These are phyloP conservation scores for Sphagnurus paluster DNA, from an alignment of 1,284 basidiomycete genomes.

Conservation along the genomic window DNA sequence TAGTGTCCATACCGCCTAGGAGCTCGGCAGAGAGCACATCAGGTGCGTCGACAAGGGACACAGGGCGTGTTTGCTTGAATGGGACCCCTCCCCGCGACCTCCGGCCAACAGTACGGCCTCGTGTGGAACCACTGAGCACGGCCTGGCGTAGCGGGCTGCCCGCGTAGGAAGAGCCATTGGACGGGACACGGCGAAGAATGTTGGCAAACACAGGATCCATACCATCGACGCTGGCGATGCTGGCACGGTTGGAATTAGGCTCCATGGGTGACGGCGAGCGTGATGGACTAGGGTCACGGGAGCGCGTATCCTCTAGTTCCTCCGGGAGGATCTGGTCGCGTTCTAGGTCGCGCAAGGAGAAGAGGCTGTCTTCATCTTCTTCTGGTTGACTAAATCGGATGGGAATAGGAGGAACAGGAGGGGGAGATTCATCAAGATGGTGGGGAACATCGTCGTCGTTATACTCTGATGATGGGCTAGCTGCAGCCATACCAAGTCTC, in stretches of 20 bases:
- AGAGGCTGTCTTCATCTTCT: slow-evolving; percentile 44
- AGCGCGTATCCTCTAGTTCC: slow-evolving; percentile 33
- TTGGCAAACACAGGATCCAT: slow-evolving; percentile 86
- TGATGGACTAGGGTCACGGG: slow-evolving; percentile 23
- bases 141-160: slow-evolving; percentile 59
- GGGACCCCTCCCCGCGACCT: slow-evolving; percentile 62
- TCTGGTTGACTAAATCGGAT: slow-evolving; percentile 43
- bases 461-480: slow-evolving; percentile 53
- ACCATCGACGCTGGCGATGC: slow-evolving; percentile 74
- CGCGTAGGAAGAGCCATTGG: slow-evolving; percentile 51
- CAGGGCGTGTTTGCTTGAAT: slow-evolving; percentile 64
- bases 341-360: slow-evolving; percentile 24
- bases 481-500: slow-evolving; percentile 58
- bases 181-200: slow-evolving; percentile 61
- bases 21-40: slow-evolving; percentile 70
- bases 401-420: slow-evolving; percentile 52
- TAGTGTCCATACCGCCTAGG: slow-evolving; percentile 46
- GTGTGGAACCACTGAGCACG: slow-evolving; percentile 46
- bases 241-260: slow-evolving; percentile 53
- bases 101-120: slow-evolving; percentile 50
- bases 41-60: slow-evolving; percentile 66
- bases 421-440: slow-evolving; percentile 39
- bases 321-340: slow-evolving; percentile 28
- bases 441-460: slow-evolving; percentile 45
- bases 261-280: slow-evolving; percentile 42